Conservation (phyloP, 2,329 filamentous ascomycete species). For the Fusarium mundagurra region DNA sequence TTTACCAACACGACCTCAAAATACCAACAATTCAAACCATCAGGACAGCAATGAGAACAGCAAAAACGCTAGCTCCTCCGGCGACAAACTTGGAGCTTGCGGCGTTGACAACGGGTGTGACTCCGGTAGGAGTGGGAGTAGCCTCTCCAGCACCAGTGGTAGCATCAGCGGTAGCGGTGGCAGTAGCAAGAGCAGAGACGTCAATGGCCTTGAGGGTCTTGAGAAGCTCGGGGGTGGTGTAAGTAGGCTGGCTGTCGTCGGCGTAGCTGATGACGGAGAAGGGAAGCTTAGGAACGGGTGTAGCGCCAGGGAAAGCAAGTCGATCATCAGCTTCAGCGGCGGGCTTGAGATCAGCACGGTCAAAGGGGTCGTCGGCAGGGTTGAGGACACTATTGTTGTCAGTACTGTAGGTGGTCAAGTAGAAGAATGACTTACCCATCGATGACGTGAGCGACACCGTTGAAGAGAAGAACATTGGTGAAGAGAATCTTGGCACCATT, state of each 20-base stretch:
- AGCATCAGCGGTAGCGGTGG: constrained; percentile 2
- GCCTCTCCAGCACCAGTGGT: background rate
- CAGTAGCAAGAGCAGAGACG: background rate
- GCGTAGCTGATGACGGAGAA: constrained; percentile 40
- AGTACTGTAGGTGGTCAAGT: background rate
- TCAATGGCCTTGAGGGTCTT: constrained; percentile 41
- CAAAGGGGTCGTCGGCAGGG: constrained; percentile 37
- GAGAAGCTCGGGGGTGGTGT: constrained; percentile 44
- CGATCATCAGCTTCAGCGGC: constrained; percentile 37
- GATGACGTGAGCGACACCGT: constrained; percentile 48
- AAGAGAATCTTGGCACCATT: constrained; percentile 46
- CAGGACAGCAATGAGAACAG: constrained; percentile 9
- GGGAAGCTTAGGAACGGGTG: constrained; percentile 39
- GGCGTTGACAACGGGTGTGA: constrained; percentile 14
- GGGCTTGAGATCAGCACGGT: constrained; percentile 38
- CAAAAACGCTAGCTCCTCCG: constrained; percentile 7
- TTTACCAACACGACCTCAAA: background rate
- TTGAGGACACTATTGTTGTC: constrained; percentile 37
- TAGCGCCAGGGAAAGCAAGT: constrained; percentile 41
- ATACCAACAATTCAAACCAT: background rate
- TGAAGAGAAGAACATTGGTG: constrained; percentile 45
- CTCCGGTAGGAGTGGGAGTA: constrained; percentile 1
- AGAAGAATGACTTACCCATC: constrained; percentile 37
- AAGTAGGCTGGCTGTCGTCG: constrained; percentile 31
- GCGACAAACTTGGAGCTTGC: constrained; percentile 16